A percentile compares a stretch with the other conserved stretches of the same genome.
Evolutionary conservation across 1,284 basidiomycete genomes (phyloP).

Genomic region (Somion occarium): DNA sequence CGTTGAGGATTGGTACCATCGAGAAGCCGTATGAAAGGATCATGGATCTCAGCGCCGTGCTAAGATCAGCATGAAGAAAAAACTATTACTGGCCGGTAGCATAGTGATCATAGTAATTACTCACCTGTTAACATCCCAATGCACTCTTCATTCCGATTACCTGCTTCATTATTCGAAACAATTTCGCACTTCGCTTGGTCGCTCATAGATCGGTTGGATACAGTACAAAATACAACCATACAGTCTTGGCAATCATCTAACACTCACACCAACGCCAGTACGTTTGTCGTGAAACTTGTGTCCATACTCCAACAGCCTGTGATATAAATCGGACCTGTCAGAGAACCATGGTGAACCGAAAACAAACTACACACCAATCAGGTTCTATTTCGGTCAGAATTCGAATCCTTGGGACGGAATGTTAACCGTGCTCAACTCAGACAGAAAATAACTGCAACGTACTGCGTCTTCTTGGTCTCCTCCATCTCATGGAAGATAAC

Average conservation of each 20-base stretch:
- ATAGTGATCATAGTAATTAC: too few species aligned
- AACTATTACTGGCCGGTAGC: too few species aligned
- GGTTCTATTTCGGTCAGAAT: slow-evolving; percentile 56
- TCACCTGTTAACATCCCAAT: too few species aligned
- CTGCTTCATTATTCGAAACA: too few species aligned
- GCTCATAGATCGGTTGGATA: too few species aligned
- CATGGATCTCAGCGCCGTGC: too few species aligned
- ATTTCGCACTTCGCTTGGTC: too few species aligned
- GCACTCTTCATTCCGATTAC: too few species aligned
- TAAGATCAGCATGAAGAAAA: too few species aligned
- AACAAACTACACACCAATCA: slow-evolving; percentile 49
- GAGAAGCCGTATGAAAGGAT: too few species aligned
- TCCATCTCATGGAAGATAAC: slow-evolving; percentile 95
- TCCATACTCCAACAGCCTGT: slow-evolving; percentile 45
- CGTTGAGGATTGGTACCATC: too few species aligned
- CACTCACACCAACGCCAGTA: slow-evolving; percentile 2
- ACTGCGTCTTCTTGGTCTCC: slow-evolving; percentile 92
- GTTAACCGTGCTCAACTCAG: neutral
- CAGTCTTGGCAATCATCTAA: neutral
- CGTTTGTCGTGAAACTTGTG: slow-evolving; percentile 39
- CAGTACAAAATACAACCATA: too few species aligned
- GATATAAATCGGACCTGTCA: neutral
- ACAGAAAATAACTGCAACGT: slow-evolving; percentile 23
- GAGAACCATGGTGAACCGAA: slow-evolving; percentile 7
- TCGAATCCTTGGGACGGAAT: slow-evolving; percentile 35